Evolutionary conservation across 2,329 filamentous ascomycete genomes (phyloP).

Genomic region (Microascus cirrosus): DNA sequence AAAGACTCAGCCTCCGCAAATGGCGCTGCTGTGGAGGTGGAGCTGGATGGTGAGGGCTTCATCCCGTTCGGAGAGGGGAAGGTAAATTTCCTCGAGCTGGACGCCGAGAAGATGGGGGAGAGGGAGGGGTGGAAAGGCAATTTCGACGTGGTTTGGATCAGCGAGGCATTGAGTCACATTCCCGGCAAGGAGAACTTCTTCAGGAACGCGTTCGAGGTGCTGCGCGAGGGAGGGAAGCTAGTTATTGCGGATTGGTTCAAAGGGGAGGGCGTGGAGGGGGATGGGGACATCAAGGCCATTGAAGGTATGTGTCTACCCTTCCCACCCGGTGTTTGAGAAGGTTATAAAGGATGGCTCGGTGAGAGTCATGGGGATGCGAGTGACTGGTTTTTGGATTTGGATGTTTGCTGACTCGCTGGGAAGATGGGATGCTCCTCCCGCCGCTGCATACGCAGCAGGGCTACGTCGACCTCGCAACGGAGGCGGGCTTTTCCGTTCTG

Average conservation of each 20-base stretch:
- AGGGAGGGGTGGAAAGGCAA: constrained; percentile 12
- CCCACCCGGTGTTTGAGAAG: too few species aligned
- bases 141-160: constrained; percentile 52
- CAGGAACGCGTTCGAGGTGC: constrained; percentile 33
- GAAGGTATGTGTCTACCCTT: constrained; percentile 27
- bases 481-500: constrained; percentile 33
- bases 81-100: constrained; percentile 45
- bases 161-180: constrained; percentile 49
- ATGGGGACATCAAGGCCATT: constrained; percentile 45
- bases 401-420: neutral
- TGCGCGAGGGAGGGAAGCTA: constrained; percentile 38
- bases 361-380: neutral
- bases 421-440: constrained; percentile 50
- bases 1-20: constrained; percentile 8
- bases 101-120: constrained; percentile 49
- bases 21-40: too few species aligned
- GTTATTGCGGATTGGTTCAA: constrained; percentile 54
- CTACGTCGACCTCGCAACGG: constrained; percentile 37
- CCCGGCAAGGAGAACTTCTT: constrained; percentile 50
- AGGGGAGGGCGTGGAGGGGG: constrained; percentile 28
- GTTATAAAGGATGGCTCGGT: neutral
- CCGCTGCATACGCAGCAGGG: constrained; percentile 40
- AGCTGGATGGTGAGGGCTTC: constrained; percentile 18
- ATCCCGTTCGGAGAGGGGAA: constrained; percentile 27
- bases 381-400: too few species aligned